Percentiles rank a stretch among this genome's conserved stretches.
These are phyloP conservation scores for Plectosphaerella cucumerina DNA, from an alignment of 2,329 filamentous ascomycete species.

Conservation along the genomic window DNA sequence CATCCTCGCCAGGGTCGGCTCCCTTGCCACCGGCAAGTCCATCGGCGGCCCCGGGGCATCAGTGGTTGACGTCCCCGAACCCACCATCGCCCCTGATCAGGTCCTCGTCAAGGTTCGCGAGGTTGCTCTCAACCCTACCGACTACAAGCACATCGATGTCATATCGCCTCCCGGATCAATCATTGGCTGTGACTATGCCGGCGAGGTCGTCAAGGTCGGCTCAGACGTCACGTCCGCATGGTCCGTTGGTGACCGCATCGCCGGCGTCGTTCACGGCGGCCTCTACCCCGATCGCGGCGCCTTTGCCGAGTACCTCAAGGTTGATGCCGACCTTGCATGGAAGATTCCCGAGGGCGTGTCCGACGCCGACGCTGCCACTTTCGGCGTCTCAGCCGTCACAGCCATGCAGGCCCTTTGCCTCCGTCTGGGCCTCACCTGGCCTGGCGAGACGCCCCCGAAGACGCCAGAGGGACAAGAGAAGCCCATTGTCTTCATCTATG, in stretches of 20 bases:
- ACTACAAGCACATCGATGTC: constrained; percentile 23
- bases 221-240: neutral
- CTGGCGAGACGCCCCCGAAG: constrained; percentile 35
- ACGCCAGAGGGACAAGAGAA: constrained; percentile 35
- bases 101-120: constrained; percentile 22
- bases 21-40: constrained; percentile 16
- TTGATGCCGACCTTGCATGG: constrained; percentile 17
- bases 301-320: constrained; percentile 21
- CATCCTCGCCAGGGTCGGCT: constrained; percentile 2
- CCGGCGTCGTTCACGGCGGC: constrained; percentile 18
- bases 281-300: constrained; percentile 18
- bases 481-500: constrained; percentile 34
- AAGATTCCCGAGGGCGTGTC: constrained; percentile 15
- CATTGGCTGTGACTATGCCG: constrained; percentile 24
- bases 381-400: constrained; percentile 32
- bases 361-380: constrained; percentile 21
- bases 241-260: constrained; percentile 21
- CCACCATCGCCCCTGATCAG: neutral
- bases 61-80: neutral
- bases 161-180: constrained; percentile 21
- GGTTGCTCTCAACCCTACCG: constrained; percentile 27
- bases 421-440: neutral
- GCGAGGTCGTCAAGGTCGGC: constrained; percentile 25
- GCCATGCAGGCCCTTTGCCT: constrained; percentile 19
- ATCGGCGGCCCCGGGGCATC: neutral